Percentiles rank a stretch among this genome's conserved stretches.
phyloP scores from a whole-genome alignment of 2,329 filamentous ascomycete species.

The Salinomyces thailandicus region DNA sequence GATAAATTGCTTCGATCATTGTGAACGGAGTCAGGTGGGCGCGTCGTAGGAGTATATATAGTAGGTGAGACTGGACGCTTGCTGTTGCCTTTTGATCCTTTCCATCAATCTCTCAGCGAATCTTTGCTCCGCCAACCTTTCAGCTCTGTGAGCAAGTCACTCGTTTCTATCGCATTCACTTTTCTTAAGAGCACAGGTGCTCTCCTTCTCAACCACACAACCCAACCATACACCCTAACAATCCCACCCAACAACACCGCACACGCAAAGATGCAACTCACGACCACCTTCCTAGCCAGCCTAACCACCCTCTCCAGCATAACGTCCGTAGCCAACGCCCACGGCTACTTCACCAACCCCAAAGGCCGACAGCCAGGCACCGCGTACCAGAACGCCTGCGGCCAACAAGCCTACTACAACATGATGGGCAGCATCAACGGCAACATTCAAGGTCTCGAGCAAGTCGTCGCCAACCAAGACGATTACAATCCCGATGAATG shows the following conservation, averaged over 20 bases:
- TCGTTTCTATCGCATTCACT: background rate
- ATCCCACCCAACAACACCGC: background rate
- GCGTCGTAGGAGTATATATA: too few relatives aligned
- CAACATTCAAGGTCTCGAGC: conserved; percentile 47
- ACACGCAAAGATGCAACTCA: conserved; percentile 5
- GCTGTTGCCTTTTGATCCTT: background rate
- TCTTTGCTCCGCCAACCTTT: background rate
- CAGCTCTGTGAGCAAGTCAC: conserved; percentile 2
- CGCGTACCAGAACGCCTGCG: conserved; percentile 44
- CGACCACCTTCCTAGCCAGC: conserved; percentile 16
- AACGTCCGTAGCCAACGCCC: conserved; percentile 39
- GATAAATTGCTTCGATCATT: too few relatives aligned
- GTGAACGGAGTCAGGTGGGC: too few relatives aligned
- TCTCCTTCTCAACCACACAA: background rate
- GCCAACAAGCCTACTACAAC: conserved; percentile 45
- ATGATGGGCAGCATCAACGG: conserved; percentile 45
- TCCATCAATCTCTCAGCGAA: background rate
- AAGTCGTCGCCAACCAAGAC: conserved; percentile 30
- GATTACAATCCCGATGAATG: conserved; percentile 18
- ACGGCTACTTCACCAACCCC: conserved; percentile 44
- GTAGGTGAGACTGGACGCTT: background rate
- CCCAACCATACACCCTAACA: too few relatives aligned
- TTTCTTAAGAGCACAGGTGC: background rate
- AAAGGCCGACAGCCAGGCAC: conserved; percentile 40
- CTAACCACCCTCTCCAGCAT: conserved; percentile 32